These are phyloP conservation scores for Pythium pyrilobum DNA, from an alignment of 352 stramenopile species.

Conservation along the genomic window DNA sequence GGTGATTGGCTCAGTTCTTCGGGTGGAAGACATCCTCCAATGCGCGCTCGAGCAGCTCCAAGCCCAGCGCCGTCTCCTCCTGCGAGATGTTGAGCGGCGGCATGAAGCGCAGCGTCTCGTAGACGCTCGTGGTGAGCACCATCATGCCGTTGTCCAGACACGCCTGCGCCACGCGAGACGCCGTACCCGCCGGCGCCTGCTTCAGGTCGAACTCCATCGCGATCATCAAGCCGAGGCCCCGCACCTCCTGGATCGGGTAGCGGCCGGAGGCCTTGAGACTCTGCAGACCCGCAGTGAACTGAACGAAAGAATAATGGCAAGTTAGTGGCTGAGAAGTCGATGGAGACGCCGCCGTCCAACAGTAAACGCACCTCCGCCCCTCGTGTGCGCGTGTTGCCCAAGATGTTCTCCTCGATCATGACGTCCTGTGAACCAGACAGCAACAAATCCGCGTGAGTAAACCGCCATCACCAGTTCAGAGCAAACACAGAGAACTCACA, in stretches of 20 bases:
- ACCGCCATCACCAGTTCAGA: too few relatives aligned
- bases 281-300: conserved; percentile 73
- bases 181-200: conserved; percentile 48
- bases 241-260: conserved; percentile 84
- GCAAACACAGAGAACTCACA: conserved; percentile 6
- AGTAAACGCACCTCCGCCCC: conserved; percentile 28
- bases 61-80: conserved; percentile 43
- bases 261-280: conserved; percentile 67
- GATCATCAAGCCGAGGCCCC: conserved; percentile 91
- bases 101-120: conserved; percentile 92
- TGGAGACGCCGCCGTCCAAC: conserved; percentile 22
- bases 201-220: conserved; percentile 87
- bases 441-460: too few relatives aligned
- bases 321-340: conserved; percentile 15
- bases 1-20: too few relatives aligned
- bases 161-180: conserved; percentile 63
- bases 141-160: conserved; percentile 89
- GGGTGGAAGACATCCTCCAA: conserved; percentile 36
- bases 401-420: conserved; percentile 86
- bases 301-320: conserved; percentile 19
- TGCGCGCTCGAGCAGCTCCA: conserved; percentile 40
- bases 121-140: conserved; percentile 88
- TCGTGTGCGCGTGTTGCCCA: conserved; percentile 77
- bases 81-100: conserved; percentile 84
- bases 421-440: conserved; percentile 58